Conservation (phyloP, 371 early-diverging fungal species). For the Mortierella sp. region DNA sequence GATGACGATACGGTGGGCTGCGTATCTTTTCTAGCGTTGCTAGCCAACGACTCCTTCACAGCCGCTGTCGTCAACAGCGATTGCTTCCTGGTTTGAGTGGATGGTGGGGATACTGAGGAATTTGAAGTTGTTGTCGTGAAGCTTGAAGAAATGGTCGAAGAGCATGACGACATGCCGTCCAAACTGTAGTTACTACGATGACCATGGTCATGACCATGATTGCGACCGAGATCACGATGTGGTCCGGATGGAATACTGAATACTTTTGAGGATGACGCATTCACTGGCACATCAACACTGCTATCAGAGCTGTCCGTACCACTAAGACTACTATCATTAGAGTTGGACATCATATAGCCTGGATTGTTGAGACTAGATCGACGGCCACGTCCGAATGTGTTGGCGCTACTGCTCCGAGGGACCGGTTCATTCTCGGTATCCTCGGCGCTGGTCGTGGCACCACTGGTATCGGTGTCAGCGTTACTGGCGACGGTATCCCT, state of each 20-base stretch:
- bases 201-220: background rate
- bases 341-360: background rate
- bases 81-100: constrained; percentile 25
- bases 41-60: background rate
- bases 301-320: background rate
- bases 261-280: background rate
- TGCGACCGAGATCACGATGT: too few relatives aligned
- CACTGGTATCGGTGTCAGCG: background rate
- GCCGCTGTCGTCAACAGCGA: background rate
- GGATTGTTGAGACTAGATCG: constrained; percentile 24
- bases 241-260: background rate
- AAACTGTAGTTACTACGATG: constrained; percentile 8
- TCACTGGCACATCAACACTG: background rate
- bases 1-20: background rate
- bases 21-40: background rate
- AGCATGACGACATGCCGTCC: constrained; percentile 34
- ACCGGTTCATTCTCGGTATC: background rate
- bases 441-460: background rate
- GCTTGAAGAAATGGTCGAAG: constrained; percentile 36
- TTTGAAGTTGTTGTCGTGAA: constrained; percentile 17
- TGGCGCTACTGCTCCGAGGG: constrained; percentile 7
- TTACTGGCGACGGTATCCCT: background rate
- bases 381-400: constrained; percentile 39
- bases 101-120: constrained; percentile 24
- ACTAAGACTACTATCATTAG: background rate